Evolutionary conservation across 306 rosid species (phyloP), one percentile per base, ranked within the genome.

Genomic region (Oxytropis ochrocephala): DNA sequence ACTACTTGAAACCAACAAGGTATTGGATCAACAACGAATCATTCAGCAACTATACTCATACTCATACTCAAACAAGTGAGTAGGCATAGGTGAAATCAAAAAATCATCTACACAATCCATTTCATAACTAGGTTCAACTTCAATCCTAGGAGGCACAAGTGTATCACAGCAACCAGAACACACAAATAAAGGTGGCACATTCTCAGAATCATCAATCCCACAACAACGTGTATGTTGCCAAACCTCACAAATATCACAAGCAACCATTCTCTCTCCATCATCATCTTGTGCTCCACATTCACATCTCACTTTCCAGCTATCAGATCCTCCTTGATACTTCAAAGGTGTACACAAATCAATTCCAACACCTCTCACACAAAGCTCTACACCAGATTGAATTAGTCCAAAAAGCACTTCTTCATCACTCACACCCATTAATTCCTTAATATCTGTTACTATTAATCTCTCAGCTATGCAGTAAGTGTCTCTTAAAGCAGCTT

Each of bases 191-290:
- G 88, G 96, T 3, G 93, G 91, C 36, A 89, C 89, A 0, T 80
- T 65, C 82, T 88, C 85, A 19, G 86, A 67, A 54, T 88, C 95
- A 13, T 86, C 89, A 11, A 88, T 84, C 19, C 96, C 87, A 72
- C 81, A 69, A 56, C 97, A 90, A 12, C 91, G 78, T 11, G 91
- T 90, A 75, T 90, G 94, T 79, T 88, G 91, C 98, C 98, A 92
- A 19, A 88, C 89, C 70, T 88, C 93, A 44, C 98, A 92, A 46
- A 90, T 85, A 59, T 90, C 96, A 32, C 98, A 92, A 6, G 91
- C 83, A 63, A 92, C 93, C 96, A 92, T 92, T 59, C 96, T 83
- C 78, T 92, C 96, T 3, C 98, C 98, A 47, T 90, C 96, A 60
- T 92, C 98, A 53, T 88, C 96, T 11, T 75, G 75, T 4, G 98